These are phyloP conservation scores for Stentor coeruleus DNA, from an alignment of 73 alveolate genomes.

Conservation along the genomic window DNA sequence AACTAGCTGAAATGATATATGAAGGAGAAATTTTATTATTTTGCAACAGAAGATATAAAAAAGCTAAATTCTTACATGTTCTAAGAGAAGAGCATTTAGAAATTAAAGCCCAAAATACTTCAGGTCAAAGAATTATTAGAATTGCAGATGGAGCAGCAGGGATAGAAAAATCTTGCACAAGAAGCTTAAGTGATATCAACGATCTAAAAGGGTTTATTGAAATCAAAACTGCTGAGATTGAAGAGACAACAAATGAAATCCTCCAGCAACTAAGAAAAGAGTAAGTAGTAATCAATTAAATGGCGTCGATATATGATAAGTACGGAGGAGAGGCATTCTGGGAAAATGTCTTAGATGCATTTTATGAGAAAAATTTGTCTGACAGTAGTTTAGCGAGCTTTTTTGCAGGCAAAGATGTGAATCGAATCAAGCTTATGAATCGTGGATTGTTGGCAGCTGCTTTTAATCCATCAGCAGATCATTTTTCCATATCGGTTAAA, in stretches of 20 bases:
- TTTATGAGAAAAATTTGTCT: no score
- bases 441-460: no score
- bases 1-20: not conserved
- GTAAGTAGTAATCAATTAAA: no score
- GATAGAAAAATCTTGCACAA: not conserved
- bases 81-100: not conserved
- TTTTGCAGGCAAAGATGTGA: no score
- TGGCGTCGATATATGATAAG: no score
- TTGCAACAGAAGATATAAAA: not conserved
- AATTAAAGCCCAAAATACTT: not conserved
- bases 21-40: not conserved
- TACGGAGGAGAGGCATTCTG: no score
- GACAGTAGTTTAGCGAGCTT: no score
- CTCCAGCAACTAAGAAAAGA: not conserved
- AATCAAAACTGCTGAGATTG: not conserved
- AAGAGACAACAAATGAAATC: not conserved
- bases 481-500: no score
- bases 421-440: no score
- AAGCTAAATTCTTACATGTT: not conserved
- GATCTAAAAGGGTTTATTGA: not conserved
- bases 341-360: no score
- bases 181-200: not conserved
- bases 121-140: not conserved
- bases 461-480: no score
- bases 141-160: not conserved